Evolutionary conservation across 345 rosid genomes (phyloP), one percentile per base, ranked within the genome.

Genomic region (Firmiana major): DNA sequence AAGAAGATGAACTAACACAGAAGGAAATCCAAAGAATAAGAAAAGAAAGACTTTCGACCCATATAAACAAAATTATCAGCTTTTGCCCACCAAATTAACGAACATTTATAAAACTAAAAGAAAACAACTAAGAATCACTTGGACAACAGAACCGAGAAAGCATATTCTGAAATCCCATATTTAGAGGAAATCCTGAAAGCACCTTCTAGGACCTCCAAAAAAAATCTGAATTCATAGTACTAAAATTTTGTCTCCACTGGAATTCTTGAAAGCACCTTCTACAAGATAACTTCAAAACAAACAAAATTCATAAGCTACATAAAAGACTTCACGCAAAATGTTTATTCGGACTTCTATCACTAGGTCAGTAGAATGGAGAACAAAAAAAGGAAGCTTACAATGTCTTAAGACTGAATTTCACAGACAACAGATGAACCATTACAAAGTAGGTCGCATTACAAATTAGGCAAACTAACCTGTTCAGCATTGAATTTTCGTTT

Each of bases 401-500:
- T 9, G 22, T 40, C 49, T 24, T 54, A 74, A 74, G 26, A 55
- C 59, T 43, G 38, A 64, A 65, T 63, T 31, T 65, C 43, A 36
- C 60, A n/a, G 45, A 10, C 48, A 54, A 31, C 34, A 54, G 75
- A 24, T 45, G 55, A 69, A 59, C 57, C 63, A 75, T 59, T 42
- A 28, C 3, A 15, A 69, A 79, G n/a, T 43, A 24, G 54, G 9
- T 71, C 1, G 7, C 17, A 45, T 10, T 22, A 69, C 63, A 67
- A 57, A 66, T 40, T 17, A 64, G 54, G 65, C 71, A 58, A 16
- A 76, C 71, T 24, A 71, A 91, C 98, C 97, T 96, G 97, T 53
- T 92, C 97, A 71, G 87, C 86, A 71, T 86, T 91, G 76, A 92
- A 88, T 80, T 88, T 91, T 80, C 87, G 88, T 51, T 87, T 93